Evolutionary conservation across 2,329 filamentous ascomycete genomes (phyloP), one percentile per base, ranked within the genome.

Genomic region (Nigrospora oryzae): DNA sequence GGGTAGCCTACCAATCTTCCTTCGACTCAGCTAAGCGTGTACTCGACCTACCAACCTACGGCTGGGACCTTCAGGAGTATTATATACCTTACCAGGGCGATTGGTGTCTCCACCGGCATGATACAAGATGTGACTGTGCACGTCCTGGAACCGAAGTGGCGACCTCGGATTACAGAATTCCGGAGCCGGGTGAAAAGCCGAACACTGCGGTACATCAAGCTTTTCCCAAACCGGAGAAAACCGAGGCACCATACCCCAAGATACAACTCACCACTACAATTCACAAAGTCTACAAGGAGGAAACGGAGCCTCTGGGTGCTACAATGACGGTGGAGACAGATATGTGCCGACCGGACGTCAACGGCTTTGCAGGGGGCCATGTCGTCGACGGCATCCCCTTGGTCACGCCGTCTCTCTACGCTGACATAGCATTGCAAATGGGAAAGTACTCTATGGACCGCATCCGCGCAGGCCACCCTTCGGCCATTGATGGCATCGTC

Each of bases 51-150:
- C 86, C 86, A 0, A 74, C 75, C 1, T 90, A 89, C 59, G 73
- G 73, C 0, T 90, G 84, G 65, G 81, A 89, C 54, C 69, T 79
- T 54, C 86, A 87, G 69, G 83, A 78, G 51, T 88, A 89, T 59
- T 81, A 77, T 77, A 68, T 79, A 36, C 69, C 73, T 54, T 81
- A 79, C 56, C 63, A 73, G 49, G 83, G 86, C 49, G 81, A 89
- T 61, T 89, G 83, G 80, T 23, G 19, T 23, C 19, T 23, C 19
- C 19, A 23, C 19, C 19, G 19, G 19, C 19, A 23, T 23, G 19
- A 23, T 6, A 23, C 19, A 23, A 23, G 6, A 6, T 23, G 19
- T 6, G 19, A 23, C 19, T 23, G 19, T 23, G 19, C 19, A 23
- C 19, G 19, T 23, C 19, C 19, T 23, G 19, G 19, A 23, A 23